Base-by-base conservation (phyloP, 2,329 filamentous ascomycete species). In the Beauveria rudraprayagi region DNA sequence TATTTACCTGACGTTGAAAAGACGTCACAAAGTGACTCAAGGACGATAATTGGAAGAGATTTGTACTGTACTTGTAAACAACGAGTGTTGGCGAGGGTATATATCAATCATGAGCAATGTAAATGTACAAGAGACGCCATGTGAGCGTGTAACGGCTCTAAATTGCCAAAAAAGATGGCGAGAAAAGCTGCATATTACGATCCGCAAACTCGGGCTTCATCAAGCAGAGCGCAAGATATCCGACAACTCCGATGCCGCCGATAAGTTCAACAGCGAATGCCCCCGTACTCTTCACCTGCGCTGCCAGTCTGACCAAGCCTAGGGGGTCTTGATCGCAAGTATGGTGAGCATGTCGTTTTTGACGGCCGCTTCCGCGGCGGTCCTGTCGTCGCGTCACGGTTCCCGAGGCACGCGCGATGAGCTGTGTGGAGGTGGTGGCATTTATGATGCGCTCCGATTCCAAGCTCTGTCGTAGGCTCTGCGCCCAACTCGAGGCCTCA, bases 221-320 rank as follows among this genome's bases (percentile, higher is more conserved):
- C 28, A 87, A 70, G 83, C 84, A 90, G 54, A 89, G 78, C 24
- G 86, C 83, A 41, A 93, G 71, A 16, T 89, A 90, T 3, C 91
- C 89, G 3, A 95, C 71, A 30, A 94, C 76, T 0, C 91, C 87
- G 58, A 92, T 78, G 56, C 89, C 85, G 16, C 91, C 89, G 24
- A 92, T 73, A 6, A 95, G 77, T 70, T 92, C 89, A 43, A 95
- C 76, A 1, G 89, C 81, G 52, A 88, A 72, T 77, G 86, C 86
- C 0, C 89, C 83, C 51, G 81, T 82, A 50, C 81, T 80, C 66
- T 82, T 85, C 44, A 95, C 69, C 41, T 85, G 82, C 22, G 88
- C 84, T 3, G 84, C 83, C 65, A 92, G 81, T 63, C 86, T 80
- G 56, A 95, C 79, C 41, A 96, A 72, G 0, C 92, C 92, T 0